Percentiles rank a stretch among this genome's conserved stretches.
Conservation (phyloP, 1,139 yeast species). For the Candida buenavistaensis region DNA sequence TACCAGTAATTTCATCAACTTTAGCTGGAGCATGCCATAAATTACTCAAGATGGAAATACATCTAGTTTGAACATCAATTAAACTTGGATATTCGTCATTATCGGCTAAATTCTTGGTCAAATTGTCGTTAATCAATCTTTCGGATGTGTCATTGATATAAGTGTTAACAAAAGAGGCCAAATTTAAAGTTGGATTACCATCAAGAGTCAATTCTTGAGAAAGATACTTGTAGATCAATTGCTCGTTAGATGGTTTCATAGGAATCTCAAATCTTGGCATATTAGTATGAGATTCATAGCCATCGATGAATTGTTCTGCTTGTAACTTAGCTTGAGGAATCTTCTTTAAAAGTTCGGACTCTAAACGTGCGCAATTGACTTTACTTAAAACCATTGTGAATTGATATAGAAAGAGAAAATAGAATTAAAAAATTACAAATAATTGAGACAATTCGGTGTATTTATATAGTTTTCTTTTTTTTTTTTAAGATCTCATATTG, state of each 20-base stretch:
- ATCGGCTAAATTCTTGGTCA: constrained; percentile 88
- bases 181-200: constrained; percentile 79
- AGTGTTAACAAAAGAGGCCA: constrained; percentile 90
- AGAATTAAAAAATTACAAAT: too few relatives aligned
- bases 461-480: neutral
- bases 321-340: constrained; percentile 23
- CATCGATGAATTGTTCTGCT: constrained; percentile 33
- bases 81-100: constrained; percentile 91
- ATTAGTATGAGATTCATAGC: constrained; percentile 32
- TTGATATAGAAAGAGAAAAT: neutral
- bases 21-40: constrained; percentile 75
- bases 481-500: too few relatives aligned
- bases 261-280: constrained; percentile 60
- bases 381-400: constrained; percentile 39
- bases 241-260: constrained; percentile 49
- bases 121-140: constrained; percentile 62
- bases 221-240: constrained; percentile 61
- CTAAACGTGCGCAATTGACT: constrained; percentile 38
- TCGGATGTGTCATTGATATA: constrained; percentile 46
- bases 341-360: constrained; percentile 28
- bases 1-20: constrained; percentile 27
- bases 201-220: constrained; percentile 77
- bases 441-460: neutral
- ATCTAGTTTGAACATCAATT: constrained; percentile 76
- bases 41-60: constrained; percentile 75